Evolutionary conservation across 306 rosid species (phyloP).

Genomic region (Carpinus fangiana): DNA sequence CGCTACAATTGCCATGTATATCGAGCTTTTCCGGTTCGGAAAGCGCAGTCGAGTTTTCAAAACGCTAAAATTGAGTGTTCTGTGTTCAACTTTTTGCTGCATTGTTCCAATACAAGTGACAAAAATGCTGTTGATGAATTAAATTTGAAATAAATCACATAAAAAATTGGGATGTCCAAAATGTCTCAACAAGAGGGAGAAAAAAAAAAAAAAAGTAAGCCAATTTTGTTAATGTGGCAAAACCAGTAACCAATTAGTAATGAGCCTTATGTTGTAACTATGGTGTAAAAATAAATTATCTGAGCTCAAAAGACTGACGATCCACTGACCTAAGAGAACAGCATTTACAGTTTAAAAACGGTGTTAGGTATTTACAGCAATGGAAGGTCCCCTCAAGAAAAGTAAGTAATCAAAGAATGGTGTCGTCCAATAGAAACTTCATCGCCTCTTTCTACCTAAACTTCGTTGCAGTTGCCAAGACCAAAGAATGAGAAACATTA

Average conservation of each 20-base stretch:
- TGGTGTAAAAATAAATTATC: slow-evolving; percentile 36
- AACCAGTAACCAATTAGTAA: slow-evolving; percentile 38
- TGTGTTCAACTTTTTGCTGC: neutral
- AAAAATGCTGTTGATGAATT: neutral
- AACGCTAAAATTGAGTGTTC: no score
- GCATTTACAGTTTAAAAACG: slow-evolving; percentile 63
- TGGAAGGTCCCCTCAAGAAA: slow-evolving; percentile 41
- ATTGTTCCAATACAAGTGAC: neutral
- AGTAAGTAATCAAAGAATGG: slow-evolving; percentile 70
- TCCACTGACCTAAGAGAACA: slow-evolving; percentile 57
- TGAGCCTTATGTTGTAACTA: slow-evolving; percentile 42
- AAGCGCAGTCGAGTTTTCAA: no score
- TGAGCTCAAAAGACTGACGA: slow-evolving; percentile 47
- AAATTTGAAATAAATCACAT: neutral
- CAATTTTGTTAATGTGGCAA: slow-evolving; percentile 31
- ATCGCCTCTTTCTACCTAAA: slow-evolving; percentile 72
- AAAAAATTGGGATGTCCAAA: slow-evolving; percentile 2
- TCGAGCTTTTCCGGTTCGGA: no score
- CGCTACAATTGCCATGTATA: no score
- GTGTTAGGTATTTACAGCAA: slow-evolving; percentile 66
- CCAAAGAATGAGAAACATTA: slow-evolving; percentile 65
- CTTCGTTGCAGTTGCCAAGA: slow-evolving; percentile 73
- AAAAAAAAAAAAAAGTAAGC: slow-evolving; percentile 6
- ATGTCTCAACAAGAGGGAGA: slow-evolving; percentile 24
- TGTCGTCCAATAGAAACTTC: slow-evolving; percentile 31